These are phyloP conservation scores for Hirsutella minnesotensis DNA, from an alignment of 2,329 filamentous ascomycete species.

Conservation along the genomic window DNA sequence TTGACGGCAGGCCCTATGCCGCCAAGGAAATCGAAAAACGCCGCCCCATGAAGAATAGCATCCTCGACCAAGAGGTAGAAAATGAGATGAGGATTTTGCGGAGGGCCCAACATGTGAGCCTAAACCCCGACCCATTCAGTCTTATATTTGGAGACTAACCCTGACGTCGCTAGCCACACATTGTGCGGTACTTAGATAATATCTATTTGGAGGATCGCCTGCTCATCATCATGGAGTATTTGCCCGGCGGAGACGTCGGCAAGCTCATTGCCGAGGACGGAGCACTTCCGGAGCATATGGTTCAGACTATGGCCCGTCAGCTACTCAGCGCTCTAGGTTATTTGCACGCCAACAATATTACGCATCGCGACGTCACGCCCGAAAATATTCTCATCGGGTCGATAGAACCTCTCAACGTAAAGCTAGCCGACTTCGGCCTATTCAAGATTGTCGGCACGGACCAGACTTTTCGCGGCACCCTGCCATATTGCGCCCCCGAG, in stretches of 20 bases:
- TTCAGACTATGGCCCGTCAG: conserved; percentile 62
- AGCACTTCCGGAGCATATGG: conserved; percentile 53
- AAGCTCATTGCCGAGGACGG: conserved; percentile 53
- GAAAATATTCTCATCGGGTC: conserved; percentile 88
- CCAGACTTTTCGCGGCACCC: conserved; percentile 89
- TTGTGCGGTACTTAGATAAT: conserved; percentile 85
- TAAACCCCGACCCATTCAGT: neutral
- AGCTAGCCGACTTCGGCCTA: conserved; percentile 90
- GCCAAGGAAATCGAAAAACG: conserved; percentile 93
- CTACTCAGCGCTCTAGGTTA: conserved; percentile 76
- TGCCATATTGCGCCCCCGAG: conserved; percentile 92
- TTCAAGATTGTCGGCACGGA: conserved; percentile 89
- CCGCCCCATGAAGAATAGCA: conserved; percentile 83
- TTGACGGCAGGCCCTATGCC: conserved; percentile 71
- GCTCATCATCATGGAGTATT: conserved; percentile 94
- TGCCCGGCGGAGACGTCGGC: conserved; percentile 73
- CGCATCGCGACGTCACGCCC: conserved; percentile 96
- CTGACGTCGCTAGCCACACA: conserved; percentile 52
- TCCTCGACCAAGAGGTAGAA: conserved; percentile 82
- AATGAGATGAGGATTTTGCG: conserved; percentile 98
- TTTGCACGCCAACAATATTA: conserved; percentile 78
- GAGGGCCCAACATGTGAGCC: conserved; percentile 64
- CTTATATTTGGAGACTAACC: conserved; percentile 6
- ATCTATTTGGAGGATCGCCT: conserved; percentile 71
- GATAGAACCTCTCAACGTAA: conserved; percentile 63